Evolutionary conservation across 805 yeast genomes (phyloP).

Genomic region (Sugiyamaella mastotermitis): DNA sequence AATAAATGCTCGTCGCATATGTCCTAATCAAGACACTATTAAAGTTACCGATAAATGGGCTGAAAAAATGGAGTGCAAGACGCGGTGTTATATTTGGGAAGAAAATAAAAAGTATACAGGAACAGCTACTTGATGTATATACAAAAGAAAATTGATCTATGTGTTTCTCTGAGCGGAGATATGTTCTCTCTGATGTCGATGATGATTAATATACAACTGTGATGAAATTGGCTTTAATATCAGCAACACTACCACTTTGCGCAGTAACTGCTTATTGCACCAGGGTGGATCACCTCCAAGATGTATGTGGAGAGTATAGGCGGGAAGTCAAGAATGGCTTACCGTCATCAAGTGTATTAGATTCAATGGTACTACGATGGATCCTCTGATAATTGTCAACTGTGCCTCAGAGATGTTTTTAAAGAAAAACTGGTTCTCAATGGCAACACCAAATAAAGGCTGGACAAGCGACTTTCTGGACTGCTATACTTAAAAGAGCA

Average conservation of each 20-base stretch:
- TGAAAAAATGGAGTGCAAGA: no score
- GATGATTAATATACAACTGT: not conserved
- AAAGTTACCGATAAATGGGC: no score
- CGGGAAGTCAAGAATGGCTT: not conserved
- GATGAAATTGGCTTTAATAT: not conserved
- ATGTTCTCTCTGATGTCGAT: not conserved
- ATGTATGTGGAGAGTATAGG: no score
- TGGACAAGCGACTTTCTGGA: not conserved
- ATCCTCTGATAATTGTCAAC: not conserved
- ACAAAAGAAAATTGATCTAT: not conserved
- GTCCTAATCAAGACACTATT: no score
- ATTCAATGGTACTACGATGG: not conserved
- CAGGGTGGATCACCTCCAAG: not conserved
- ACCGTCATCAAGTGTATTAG: not conserved
- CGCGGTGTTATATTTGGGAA: no score
- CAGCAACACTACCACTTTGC: not conserved
- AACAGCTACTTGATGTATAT: not conserved
- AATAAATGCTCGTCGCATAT: no score
- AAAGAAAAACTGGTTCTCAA: not conserved
- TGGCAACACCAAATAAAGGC: not conserved
- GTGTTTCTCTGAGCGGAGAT: not conserved
- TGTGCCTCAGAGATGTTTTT: not conserved
- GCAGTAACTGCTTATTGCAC: not conserved
- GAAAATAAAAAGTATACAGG: no score
- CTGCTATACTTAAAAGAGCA: not conserved